Conservation (phyloP, 169 alveolate genomes). For the Eimeria acervulina region DNA sequence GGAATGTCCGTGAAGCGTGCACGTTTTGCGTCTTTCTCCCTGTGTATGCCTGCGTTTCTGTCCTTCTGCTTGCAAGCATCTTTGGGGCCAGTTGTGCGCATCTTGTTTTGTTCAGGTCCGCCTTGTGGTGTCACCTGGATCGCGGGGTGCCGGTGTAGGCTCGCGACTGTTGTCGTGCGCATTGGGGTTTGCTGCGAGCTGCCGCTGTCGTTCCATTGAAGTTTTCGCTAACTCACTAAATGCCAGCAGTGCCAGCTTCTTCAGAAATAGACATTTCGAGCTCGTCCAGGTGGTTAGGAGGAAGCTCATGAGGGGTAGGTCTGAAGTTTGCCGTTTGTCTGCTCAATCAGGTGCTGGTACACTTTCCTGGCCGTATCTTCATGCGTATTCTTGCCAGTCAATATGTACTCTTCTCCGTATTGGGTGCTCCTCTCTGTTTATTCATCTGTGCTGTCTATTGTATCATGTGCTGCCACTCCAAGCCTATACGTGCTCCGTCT, state of each 20-base stretch:
- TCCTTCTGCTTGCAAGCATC: not conserved
- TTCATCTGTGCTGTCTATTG: not conserved
- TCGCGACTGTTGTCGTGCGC: constrained; percentile 54
- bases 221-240: constrained; percentile 52
- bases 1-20: not conserved
- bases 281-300: constrained; percentile 70
- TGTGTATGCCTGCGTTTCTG: not conserved
- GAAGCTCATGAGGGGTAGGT: constrained; percentile 66
- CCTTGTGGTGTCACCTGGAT: constrained; percentile 62
- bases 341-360: not conserved
- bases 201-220: constrained; percentile 71
- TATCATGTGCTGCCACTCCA: not conserved
- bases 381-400: not conserved
- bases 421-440: not conserved
- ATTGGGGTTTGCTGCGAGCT: constrained; percentile 66
- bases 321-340: not conserved
- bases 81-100: not conserved
- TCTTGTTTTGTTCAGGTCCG: constrained; percentile 33
- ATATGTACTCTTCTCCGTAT: not conserved
- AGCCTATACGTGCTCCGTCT: not conserved
- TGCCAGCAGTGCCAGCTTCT: constrained; percentile 73
- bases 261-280: constrained; percentile 70
- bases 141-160: constrained; percentile 72
- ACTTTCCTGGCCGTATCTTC: not conserved
- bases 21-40: not conserved